phyloP scores from a whole-genome alignment of 2,329 filamentous ascomycete genomes.

The Emmonsiellopsis sp. region DNA sequence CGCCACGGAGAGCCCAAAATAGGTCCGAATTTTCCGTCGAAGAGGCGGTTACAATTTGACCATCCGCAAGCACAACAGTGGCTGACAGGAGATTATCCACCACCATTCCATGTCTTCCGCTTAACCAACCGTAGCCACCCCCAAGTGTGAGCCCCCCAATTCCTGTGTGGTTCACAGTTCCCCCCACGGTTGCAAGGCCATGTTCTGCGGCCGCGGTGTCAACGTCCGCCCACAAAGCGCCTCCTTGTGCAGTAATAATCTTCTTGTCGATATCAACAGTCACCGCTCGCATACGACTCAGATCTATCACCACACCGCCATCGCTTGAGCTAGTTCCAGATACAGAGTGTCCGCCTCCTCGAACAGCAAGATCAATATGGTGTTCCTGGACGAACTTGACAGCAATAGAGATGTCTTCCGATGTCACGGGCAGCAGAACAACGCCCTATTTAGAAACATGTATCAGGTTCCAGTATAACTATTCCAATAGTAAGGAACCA shows the following conservation, averaged over 20 bases:
- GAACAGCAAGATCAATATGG: constrained; percentile 42
- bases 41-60: constrained; percentile 29
- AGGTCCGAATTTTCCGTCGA: constrained; percentile 37
- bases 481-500: neutral
- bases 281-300: constrained; percentile 42
- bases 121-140: constrained; percentile 51
- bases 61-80: constrained; percentile 33
- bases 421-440: constrained; percentile 31
- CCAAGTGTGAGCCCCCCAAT: constrained; percentile 50
- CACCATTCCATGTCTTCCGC: constrained; percentile 44
- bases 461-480: neutral
- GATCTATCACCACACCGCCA: constrained; percentile 48
- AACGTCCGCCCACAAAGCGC: constrained; percentile 45
- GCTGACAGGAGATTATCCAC: constrained; percentile 40
- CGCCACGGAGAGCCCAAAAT: constrained; percentile 41
- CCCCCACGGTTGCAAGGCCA: constrained; percentile 50
- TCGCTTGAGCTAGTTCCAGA: constrained; percentile 41
- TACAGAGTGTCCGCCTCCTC: constrained; percentile 49
- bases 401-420: constrained; percentile 31
- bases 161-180: constrained; percentile 54
- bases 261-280: constrained; percentile 37
- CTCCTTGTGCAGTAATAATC: constrained; percentile 43
- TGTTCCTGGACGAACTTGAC: constrained; percentile 37
- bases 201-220: constrained; percentile 42
- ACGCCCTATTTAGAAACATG: constrained; percentile 25